phyloP scores from a whole-genome alignment of 164 flowering plant species.

The Buxus sempervirens region DNA sequence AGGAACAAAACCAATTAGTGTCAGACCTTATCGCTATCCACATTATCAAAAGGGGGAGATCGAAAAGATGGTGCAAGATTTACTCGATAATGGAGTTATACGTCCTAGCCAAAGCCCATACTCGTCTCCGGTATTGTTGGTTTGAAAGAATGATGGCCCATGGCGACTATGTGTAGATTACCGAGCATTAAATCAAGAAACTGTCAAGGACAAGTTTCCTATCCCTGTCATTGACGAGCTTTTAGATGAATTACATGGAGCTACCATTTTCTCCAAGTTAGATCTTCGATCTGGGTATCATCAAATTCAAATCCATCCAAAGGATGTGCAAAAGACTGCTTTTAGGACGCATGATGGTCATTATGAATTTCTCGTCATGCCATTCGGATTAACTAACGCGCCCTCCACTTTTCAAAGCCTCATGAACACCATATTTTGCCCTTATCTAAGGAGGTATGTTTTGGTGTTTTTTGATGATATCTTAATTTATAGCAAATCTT shows the following conservation, averaged over 20 bases:
- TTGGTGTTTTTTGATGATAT: not conserved
- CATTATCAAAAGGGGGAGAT: not conserved
- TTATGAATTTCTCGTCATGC: slow-evolving; percentile 16
- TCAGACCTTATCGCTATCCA: not conserved
- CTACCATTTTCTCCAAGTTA: slow-evolving; percentile 7
- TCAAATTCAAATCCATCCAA: slow-evolving; percentile 1
- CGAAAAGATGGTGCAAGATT: not conserved
- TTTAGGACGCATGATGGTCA: slow-evolving; percentile 11
- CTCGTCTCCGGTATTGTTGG: not conserved
- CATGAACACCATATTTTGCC: not conserved
- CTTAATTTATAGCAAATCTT: not conserved
- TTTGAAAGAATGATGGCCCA: not conserved
- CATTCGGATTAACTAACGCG: not conserved
- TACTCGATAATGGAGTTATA: not conserved
- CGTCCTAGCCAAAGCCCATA: not conserved
- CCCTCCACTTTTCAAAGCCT: not conserved
- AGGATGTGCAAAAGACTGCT: slow-evolving; percentile 10
- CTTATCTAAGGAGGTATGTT: not conserved
- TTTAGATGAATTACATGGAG: slow-evolving; percentile 11
- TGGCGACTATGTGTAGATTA: not conserved
- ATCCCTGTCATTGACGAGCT: slow-evolving; percentile 12
- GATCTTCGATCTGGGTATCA: slow-evolving; percentile 14
- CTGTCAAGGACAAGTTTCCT: slow-evolving; percentile 5
- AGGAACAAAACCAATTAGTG: not conserved
- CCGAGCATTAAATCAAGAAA: not conserved